Evolutionary conservation across 2,329 filamentous ascomycete species (phyloP), one percentile per base, ranked within the genome.

Genomic region (Aspergillus clavatus): DNA sequence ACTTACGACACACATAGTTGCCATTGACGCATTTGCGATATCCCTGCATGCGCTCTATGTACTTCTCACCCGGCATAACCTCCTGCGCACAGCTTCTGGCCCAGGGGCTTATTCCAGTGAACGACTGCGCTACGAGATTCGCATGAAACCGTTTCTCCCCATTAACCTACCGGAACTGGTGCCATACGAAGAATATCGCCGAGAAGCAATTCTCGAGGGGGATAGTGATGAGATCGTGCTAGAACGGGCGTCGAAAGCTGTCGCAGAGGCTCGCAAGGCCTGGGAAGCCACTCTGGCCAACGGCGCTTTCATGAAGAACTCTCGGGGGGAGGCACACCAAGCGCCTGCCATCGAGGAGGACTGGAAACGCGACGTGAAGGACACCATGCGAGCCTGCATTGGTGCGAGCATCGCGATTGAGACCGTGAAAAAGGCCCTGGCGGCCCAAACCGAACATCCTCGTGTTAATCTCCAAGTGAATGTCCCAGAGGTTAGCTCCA

Each of bases 121-220:
- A 46, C 68, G 74, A 24, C 71, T 89, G 4, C 82, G 88, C 10
- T 90, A 93, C 63, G 86, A 93, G 54, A 71, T 94, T 7, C 85
- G 90, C 47, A 93, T 95, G 87, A 87, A 86, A 58, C 87, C 89
- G 0, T 95, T 94, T 59, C 73, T 84, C 1, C 64, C 72, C 6
- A 78, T 95, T 45, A 77, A 79, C 7, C 74, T 87, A 2, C 86
- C 88, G 0, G 78, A 81, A 47, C 73, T 87, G 10, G 82, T 86
- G 0, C 70, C 78, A 0, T 85, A 80, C 50, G 78, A 81, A 5
- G 78, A 82, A 11, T 88, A 86, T 50, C 65, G 71, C 14, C 60
- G 60, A 5, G 68, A 70, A 42, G 62, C 65, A 3, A 60, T 57
- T 55, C 64, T 74, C 2, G 68, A 72, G 22, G 68, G 68, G 7